Evolutionary conservation across 352 stramenopile genomes (phyloP), one percentile per base, ranked within the genome.

Genomic region (Sclerospora graminicola): DNA sequence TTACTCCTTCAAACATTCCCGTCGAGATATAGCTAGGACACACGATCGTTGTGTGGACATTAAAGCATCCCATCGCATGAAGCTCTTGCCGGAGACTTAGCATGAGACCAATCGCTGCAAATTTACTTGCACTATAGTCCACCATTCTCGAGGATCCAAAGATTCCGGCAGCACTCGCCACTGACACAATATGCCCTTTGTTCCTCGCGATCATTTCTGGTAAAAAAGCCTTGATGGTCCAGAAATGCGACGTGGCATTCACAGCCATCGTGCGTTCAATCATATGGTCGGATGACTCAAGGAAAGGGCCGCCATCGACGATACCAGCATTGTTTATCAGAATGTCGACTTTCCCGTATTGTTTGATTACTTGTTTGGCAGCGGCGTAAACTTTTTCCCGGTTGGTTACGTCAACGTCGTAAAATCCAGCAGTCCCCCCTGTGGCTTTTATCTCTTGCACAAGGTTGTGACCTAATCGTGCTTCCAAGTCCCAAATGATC

Each of bases 1-100:
- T 49, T 8, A 79, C 70, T 6, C 71, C 71, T n/a, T 75, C 48
- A 23, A 84, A 84, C 71, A 84, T 84, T 7, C 71, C 71, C 1
- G 65, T 84, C 26, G 53, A 60, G 55, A 84, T 73, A 40, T 71
- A 77, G 8, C 63, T 65, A n/a, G 71, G 71, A 34, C 68, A 84
- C 30, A 78, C 56, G 20, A 82, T 45, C 8, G 70, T 77, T 28
- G 63, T 70, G 33, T 75, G 66, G 20, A 83, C 59, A 18, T 57
- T 52, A 39, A 52, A 41, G 19, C 60, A 54, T 8, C 54, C 50
- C 57, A 72, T 62, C 14, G 42, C 54, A 5, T 68, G 50, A 20
- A 82, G 55, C 43, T 84, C 71, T 44, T 79, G 55, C 7, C 71
- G 54, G 19, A 84, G 44, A 51, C 56, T 68, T 27, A 51, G 9